Conservation (phyloP, 768 basidiomycete genomes). For the Pleurotus tuoliensis region DNA sequence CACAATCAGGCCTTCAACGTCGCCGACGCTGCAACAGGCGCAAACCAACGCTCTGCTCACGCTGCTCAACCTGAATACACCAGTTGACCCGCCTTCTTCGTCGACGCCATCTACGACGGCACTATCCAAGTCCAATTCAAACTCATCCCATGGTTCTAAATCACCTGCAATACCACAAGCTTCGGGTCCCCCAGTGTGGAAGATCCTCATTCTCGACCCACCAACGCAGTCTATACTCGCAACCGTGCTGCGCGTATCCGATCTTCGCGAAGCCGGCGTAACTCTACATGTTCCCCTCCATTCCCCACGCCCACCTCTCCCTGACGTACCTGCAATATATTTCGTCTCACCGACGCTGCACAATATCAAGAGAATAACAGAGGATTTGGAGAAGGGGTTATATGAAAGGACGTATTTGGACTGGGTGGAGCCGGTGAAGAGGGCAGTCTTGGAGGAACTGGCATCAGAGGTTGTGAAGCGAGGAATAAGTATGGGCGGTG, state of each 20-base stretch:
- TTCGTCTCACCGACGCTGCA: slow-evolving; percentile 87
- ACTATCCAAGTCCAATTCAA: neutral
- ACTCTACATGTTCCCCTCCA: slow-evolving; percentile 98
- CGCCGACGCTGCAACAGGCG: slow-evolving; percentile 72
- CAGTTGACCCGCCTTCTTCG: slow-evolving; percentile 32
- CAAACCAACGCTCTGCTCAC: slow-evolving; percentile 85
- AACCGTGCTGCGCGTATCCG: slow-evolving; percentile 92
- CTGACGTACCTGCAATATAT: slow-evolving; percentile 96
- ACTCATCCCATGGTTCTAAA: neutral
- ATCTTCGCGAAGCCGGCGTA: slow-evolving; percentile 93
- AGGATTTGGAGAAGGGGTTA: slow-evolving; percentile 84
- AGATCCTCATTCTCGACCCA: slow-evolving; percentile 92
- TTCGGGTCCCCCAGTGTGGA: slow-evolving; percentile 86
- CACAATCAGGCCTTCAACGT: neutral
- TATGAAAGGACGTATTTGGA: slow-evolving; percentile 95
- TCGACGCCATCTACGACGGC: neutral
- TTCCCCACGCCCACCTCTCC: slow-evolving; percentile 78
- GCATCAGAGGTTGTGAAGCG: slow-evolving; percentile 84
- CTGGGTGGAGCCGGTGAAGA: slow-evolving; percentile 89
- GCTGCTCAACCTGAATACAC: slow-evolving; percentile 81
- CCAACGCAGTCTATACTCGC: slow-evolving; percentile 95
- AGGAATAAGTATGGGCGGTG: slow-evolving; percentile 43
- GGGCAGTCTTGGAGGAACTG: slow-evolving; percentile 88
- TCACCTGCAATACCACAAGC: slow-evolving; percentile 33
- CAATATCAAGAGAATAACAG: slow-evolving; percentile 88